Conservation (phyloP, 2,329 filamentous ascomycete species). For the Purpureocillium lavendulum region DNA sequence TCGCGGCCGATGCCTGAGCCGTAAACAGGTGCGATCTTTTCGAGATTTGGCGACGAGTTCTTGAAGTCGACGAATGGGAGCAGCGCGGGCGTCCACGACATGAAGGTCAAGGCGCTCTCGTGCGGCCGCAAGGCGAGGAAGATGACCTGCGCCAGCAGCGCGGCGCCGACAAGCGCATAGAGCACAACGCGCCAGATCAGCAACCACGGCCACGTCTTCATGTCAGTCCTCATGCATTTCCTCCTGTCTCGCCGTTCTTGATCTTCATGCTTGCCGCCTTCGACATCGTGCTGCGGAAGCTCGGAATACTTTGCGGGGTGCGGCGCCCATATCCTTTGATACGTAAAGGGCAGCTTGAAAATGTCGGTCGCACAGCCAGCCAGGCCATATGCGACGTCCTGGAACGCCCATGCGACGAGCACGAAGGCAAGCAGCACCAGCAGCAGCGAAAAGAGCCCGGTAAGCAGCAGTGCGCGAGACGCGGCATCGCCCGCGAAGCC, state of each 20-base stretch:
- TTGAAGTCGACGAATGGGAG: conserved; percentile 22
- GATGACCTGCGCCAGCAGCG: conserved; percentile 13
- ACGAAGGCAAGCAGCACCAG: conserved; percentile 10
- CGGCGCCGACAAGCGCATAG: conserved; percentile 5
- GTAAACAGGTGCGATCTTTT: conserved; percentile 13
- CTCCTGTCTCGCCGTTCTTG: too few species aligned
- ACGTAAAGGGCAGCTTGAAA: conserved; percentile 14
- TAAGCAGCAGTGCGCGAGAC: conserved; percentile 18
- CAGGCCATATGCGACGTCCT: conserved; percentile 13
- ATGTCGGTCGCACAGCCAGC: conserved; percentile 13
- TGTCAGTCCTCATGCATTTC: conserved; percentile 1
- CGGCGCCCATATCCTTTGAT: conserved; percentile 7
- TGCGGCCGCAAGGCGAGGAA: conserved; percentile 14
- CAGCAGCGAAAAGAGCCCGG: conserved; percentile 17
- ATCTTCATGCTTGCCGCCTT: too few species aligned
- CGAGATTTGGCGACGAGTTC: conserved; percentile 16
- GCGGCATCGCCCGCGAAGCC: conserved; percentile 20
- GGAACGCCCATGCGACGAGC: conserved; percentile 15
- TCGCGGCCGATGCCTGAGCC: conserved; percentile 12
- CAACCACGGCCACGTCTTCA: conserved; percentile 1
- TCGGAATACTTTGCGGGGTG: too few species aligned
- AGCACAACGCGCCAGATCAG: conserved; percentile 3
- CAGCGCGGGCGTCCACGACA: conserved; percentile 23
- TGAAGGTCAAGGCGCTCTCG: conserved; percentile 20
- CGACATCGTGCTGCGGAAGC: too few species aligned